Base-by-base conservation (phyloP, 352 stramenopile species). In the Globisporangium canariense region DNA sequence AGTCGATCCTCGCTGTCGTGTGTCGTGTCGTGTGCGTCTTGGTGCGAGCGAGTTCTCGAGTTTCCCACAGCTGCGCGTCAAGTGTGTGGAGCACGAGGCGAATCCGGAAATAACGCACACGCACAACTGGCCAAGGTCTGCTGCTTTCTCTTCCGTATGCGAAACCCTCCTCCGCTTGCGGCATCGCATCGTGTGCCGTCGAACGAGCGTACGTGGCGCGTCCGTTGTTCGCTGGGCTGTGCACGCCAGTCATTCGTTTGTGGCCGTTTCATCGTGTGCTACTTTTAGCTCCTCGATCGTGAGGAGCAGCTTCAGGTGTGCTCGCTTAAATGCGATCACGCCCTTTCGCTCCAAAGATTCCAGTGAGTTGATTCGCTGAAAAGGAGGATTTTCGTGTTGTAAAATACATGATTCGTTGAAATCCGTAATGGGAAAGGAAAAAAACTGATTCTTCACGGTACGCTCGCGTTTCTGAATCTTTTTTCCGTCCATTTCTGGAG, bases 271-370 rank as follows among this genome's bases (percentile, higher is more conserved):
- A 28, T 18, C 20, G 13, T 4, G 7, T 5, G 18, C 20, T 61
- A 52, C 13, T 40, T 61, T 52, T 62, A 62, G 56, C 56, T 60
- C 36, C 22, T 52, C 4, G 22, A 51, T 32, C n/a, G 38, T 30
- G 34, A 41, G 18, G 20, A 18, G 22, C 49, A 61, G 58, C 46
- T 60, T 53, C 60, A 53, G 20, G 28, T 10, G 4, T 25, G 41
- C 13, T 40, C 50, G 50, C 0, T 54, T 46, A 64, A 54, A 50
- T 66, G 20, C 61, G 61, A 66, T 9, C 22, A 7, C 41, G 61
- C 61, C 61, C 61, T 66, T 66, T 66, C 61, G 61, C 61, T 66
- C 32, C 32, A 50, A 60, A 50, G 61, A 66, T 61, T 22, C 40
- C 6, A 2, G 25, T 18, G 25, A 3, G 34, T 9, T 46, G 40